These are phyloP conservation scores for Yamadazyma sp. DNA, from an alignment of 1,139 yeast genomes.

Conservation along the genomic window DNA sequence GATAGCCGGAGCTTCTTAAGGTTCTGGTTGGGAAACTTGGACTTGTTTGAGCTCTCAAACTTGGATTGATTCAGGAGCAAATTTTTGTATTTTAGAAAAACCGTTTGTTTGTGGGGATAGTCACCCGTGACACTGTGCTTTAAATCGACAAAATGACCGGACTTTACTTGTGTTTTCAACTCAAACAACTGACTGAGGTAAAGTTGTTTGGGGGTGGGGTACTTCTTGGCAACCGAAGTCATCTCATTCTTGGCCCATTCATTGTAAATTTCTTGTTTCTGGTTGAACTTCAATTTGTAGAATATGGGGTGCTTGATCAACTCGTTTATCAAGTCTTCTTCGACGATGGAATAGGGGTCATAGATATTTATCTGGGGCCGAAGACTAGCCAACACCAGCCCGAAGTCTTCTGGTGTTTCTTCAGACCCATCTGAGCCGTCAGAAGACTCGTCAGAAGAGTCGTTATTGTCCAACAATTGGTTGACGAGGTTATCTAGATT, in stretches of 20 bases:
- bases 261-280: constrained; percentile 28
- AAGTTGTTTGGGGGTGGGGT: constrained; percentile 27
- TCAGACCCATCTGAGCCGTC: neutral
- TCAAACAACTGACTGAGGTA: constrained; percentile 29
- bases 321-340: constrained; percentile 34
- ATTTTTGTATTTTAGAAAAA: constrained; percentile 14
- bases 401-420: constrained; percentile 1
- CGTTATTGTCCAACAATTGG: constrained; percentile 5
- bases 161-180: constrained; percentile 30
- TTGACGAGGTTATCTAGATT: constrained; percentile 11
- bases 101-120: constrained; percentile 10
- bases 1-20: constrained; percentile 23
- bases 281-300: constrained; percentile 23
- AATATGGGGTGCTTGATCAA: constrained; percentile 32
- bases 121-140: constrained; percentile 10
- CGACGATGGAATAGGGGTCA: constrained; percentile 42
- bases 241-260: constrained; percentile 28
- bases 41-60: constrained; percentile 12
- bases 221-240: constrained; percentile 8
- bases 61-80: constrained; percentile 11
- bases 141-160: constrained; percentile 29
- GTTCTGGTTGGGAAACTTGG: constrained; percentile 5
- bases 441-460: constrained; percentile 2
- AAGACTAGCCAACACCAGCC: constrained; percentile 19
- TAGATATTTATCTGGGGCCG: constrained; percentile 27